Evolutionary conservation across 331 rosid genomes (phyloP).

Genomic region (Rhamnella rubrinervis): DNA sequence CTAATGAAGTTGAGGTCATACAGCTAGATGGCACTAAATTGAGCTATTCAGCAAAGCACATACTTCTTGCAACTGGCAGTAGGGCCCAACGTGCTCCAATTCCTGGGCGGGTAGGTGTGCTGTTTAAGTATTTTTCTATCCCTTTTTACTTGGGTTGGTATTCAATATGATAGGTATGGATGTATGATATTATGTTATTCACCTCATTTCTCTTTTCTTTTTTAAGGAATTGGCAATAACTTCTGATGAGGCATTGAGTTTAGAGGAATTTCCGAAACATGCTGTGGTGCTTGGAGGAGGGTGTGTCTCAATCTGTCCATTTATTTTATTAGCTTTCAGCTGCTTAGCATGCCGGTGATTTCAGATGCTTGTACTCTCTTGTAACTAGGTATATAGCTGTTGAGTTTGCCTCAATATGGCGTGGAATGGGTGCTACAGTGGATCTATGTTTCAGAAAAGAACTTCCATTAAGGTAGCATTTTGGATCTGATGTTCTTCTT

Average conservation of each 20-base stretch:
- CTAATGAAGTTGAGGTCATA: conserved; percentile 95
- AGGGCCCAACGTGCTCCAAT: conserved; percentile 74
- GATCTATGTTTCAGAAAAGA: conserved; percentile 85
- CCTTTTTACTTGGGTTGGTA: neutral
- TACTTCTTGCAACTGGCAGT: conserved; percentile 90
- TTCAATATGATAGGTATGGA: conserved; percentile 1
- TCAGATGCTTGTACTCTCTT: conserved; percentile 7
- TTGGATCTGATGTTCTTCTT: neutral
- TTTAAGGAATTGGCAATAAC: conserved; percentile 82
- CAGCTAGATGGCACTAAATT: conserved; percentile 96
- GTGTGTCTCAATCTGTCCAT: conserved; percentile 46
- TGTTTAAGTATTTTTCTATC: neutral
- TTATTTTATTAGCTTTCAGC: conserved; percentile 10
- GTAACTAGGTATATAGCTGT: conserved; percentile 82
- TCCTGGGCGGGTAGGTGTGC: conserved; percentile 77
- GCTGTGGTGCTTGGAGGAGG: conserved; percentile 95
- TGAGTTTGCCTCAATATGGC: conserved; percentile 98
- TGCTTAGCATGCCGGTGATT: conserved; percentile 21
- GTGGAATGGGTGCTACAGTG: conserved; percentile 87
- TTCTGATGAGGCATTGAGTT: conserved; percentile 97
- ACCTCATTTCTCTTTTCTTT: conserved; percentile 5
- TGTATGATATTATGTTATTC: conserved; percentile 3
- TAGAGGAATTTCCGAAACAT: conserved; percentile 83
- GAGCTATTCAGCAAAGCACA: conserved; percentile 85
- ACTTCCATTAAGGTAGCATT: conserved; percentile 80